Conservation (phyloP, 768 basidiomycete genomes). For the Ramaria sp. region DNA sequence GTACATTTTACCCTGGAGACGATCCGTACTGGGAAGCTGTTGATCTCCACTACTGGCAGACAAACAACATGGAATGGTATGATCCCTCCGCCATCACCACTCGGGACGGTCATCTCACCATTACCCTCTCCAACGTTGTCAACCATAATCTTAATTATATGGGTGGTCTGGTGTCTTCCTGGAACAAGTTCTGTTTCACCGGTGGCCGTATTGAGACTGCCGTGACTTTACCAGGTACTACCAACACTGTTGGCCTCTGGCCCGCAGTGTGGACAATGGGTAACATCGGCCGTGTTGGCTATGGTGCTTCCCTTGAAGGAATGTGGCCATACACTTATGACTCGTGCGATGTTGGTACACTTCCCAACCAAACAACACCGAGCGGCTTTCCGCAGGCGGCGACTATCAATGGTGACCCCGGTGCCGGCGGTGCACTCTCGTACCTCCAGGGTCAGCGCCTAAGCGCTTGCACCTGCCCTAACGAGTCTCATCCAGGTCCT, state of each 20-base stretch:
- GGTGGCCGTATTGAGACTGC: conserved; percentile 68
- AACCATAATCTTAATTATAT: conserved; percentile 67
- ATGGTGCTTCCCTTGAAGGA: conserved; percentile 79
- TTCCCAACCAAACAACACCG: conserved; percentile 71
- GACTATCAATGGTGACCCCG: conserved; percentile 45
- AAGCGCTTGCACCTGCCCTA: conserved; percentile 79
- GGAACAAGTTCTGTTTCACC: conserved; percentile 94
- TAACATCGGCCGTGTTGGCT: conserved; percentile 82
- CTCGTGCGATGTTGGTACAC: conserved; percentile 87
- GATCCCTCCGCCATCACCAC: conserved; percentile 74
- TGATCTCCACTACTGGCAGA: conserved; percentile 73
- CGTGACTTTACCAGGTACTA: conserved; percentile 58
- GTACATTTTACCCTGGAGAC: conserved; percentile 79
- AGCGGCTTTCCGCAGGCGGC: conserved; percentile 55
- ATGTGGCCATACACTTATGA: conserved; percentile 83
- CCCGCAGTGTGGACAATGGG: conserved; percentile 50
- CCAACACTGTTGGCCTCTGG: conserved; percentile 50
- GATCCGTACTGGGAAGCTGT: conserved; percentile 87
- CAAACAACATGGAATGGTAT: conserved; percentile 82
- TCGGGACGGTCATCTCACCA: conserved; percentile 56
- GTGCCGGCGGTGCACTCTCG: conserved; percentile 46
- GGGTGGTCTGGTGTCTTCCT: conserved; percentile 53
- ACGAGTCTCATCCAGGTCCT: conserved; percentile 85
- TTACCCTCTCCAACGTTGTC: conserved; percentile 55
- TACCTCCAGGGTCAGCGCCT: conserved; percentile 83